Evolutionary conservation across 257 asterid genomes (phyloP).

Genomic region (Osmanthus fragrans): DNA sequence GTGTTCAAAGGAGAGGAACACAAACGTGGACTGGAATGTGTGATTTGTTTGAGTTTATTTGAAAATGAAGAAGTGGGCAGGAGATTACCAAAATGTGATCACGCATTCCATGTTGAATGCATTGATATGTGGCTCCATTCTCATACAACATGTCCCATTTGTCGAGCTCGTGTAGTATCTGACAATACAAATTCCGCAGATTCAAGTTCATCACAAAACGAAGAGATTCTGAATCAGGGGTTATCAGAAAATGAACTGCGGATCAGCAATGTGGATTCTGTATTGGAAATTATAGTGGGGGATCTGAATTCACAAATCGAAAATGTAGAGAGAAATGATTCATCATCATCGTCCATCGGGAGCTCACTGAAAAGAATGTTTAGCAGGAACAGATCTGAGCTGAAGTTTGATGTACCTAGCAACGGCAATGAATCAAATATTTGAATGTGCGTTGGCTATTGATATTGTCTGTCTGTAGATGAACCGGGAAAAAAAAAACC

Average conservation of each 20-base stretch:
- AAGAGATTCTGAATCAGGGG: not conserved
- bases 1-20: slow-evolving; percentile 11
- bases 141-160: slow-evolving; percentile 62
- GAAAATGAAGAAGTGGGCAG: slow-evolving; percentile 45
- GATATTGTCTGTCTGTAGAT: not conserved
- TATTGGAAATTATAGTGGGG: slow-evolving; percentile 27
- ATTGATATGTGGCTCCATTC: slow-evolving; percentile 72
- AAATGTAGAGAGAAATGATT: slow-evolving; percentile 1
- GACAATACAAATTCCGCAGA: not conserved
- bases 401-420: slow-evolving; percentile 26
- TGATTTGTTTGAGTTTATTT: slow-evolving; percentile 53
- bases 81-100: slow-evolving; percentile 44
- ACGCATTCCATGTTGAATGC: slow-evolving; percentile 63
- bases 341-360: slow-evolving; percentile 2
- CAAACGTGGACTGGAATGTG: slow-evolving; percentile 41
- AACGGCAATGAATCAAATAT: not conserved
- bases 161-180: slow-evolving; percentile 41
- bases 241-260: not conserved
- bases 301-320: slow-evolving; percentile 14
- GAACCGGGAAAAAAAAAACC: not conserved
- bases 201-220: not conserved
- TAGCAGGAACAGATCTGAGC: slow-evolving; percentile 34
- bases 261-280: not conserved
- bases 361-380: slow-evolving; percentile 28
- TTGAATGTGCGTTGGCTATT: not conserved